These are phyloP conservation scores for Umbellularia californica DNA, from an alignment of 164 flowering plant species.

Conservation along the genomic window DNA sequence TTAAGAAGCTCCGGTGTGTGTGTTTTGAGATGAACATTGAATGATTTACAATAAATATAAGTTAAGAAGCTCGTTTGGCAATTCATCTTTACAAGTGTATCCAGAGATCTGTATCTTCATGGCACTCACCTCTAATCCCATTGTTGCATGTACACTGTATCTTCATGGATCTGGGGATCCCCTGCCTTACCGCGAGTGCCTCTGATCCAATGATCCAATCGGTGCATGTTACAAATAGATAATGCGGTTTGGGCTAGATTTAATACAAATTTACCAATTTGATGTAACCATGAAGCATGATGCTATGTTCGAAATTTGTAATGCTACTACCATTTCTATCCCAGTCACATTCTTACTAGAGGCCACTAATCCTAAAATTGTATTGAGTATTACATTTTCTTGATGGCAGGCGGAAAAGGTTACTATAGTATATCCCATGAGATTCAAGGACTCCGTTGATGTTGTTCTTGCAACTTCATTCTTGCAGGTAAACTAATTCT, in stretches of 20 bases:
- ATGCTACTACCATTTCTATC: background rate
- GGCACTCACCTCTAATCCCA: no score
- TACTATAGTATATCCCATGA: constrained; percentile 86
- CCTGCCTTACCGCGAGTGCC: background rate
- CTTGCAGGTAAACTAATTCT: constrained; percentile 56
- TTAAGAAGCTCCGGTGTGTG: no score
- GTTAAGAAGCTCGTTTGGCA: no score
- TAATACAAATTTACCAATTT: background rate
- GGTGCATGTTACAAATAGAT: background rate
- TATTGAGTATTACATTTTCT: background rate
- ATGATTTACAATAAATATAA: no score
- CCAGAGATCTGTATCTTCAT: no score
- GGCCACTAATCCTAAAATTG: background rate
- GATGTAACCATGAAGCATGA: background rate
- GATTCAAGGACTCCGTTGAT: constrained; percentile 83
- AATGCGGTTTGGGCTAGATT: background rate
- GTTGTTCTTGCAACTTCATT: constrained; percentile 89
- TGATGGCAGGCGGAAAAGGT: constrained; percentile 78
- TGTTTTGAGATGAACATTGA: no score
- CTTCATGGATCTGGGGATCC: background rate
- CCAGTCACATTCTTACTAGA: background rate
- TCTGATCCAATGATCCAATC: background rate
- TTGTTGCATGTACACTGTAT: no score
- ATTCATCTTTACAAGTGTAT: no score
- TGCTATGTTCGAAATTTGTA: background rate